Base-by-base conservation (phyloP, 192 early-diverging fungal genomes). In the Cladochytrium replicatum region DNA sequence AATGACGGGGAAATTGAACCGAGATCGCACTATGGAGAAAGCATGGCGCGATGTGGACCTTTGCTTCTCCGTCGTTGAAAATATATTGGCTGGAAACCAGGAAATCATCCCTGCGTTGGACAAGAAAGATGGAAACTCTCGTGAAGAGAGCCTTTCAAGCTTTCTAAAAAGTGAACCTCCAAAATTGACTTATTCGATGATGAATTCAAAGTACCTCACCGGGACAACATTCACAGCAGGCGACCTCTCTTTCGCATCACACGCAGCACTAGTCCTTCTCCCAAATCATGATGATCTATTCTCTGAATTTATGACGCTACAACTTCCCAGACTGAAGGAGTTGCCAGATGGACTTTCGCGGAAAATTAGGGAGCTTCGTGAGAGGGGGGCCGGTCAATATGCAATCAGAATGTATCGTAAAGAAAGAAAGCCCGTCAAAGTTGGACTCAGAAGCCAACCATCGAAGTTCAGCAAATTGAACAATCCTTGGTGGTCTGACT, bases 191-290 rank as follows among this genome's bases (percentile, higher is more conserved):
- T 37, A 13, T 17, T 13, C 34, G 13, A 37, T 13, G 17, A 13
- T 13, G 34, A 17, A 37, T 13, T 37, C 34, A 37, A 37, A 37
- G 34, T 72, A 55, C 57, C 19, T 72, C 5, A 26, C 37, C 41
- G 62, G 50, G 5, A 9, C 28, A 15, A 45, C 44, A 27, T 45
- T 72, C 29, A 68, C 70, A 8, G 61, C 62, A n/a, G 70, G 65
- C n/a, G 70, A 72, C 50, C 64, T 72, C 29, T 19, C 46, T 7
- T 72, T 72, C 38, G 53, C 58, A 9, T 26, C 61, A 6, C 65
- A 68, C 46, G 50, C 57, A 6, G 39, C 49, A 26, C 52, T 60
- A 32, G 54, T 65, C 11, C 51, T 72, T n/a, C 68, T 64, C 43
- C 58, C 58, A 5, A 65, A 60, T 38, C 37, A 32, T n/a, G 42